Percentiles rank a stretch among this genome's conserved stretches.
Conservation (phyloP, 2,329 filamentous ascomycete species). For the Didymella exigua region DNA sequence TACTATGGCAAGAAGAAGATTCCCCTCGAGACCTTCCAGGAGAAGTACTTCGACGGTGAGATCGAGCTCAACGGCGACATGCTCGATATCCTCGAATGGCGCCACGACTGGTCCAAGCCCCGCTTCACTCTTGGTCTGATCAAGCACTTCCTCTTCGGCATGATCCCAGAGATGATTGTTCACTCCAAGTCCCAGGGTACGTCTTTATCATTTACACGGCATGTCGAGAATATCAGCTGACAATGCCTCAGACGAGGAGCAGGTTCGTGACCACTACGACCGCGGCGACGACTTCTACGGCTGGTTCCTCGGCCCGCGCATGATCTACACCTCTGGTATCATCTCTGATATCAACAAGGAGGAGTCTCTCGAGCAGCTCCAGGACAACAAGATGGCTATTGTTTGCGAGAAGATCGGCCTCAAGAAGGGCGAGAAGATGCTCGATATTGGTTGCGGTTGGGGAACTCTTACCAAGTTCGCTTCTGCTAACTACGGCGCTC, state of each 20-base stretch:
- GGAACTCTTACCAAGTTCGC: slow-evolving; percentile 94
- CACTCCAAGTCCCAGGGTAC: slow-evolving; percentile 86
- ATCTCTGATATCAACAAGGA: slow-evolving; percentile 87
- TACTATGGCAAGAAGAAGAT: slow-evolving; percentile 82
- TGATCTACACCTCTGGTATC: slow-evolving; percentile 97
- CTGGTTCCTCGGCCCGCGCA: slow-evolving; percentile 97
- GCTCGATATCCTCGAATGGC: slow-evolving; percentile 87
- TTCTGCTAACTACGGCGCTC: slow-evolving; percentile 86
- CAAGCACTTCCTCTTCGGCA: slow-evolving; percentile 84
- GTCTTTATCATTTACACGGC: slow-evolving; percentile 18
- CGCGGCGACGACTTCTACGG: slow-evolving; percentile 97
- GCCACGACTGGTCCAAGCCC: slow-evolving; percentile 97
- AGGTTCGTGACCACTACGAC: slow-evolving; percentile 97
- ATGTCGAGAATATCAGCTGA: slow-evolving; percentile 30
- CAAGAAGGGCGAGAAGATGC: slow-evolving; percentile 77
- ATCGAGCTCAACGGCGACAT: slow-evolving; percentile 95
- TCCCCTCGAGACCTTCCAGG: slow-evolving; percentile 91
- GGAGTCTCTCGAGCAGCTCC: slow-evolving; percentile 90
- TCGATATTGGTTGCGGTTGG: slow-evolving; percentile 98
- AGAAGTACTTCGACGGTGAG: slow-evolving; percentile 96
- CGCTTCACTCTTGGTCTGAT: slow-evolving; percentile 84
- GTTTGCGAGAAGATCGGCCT: slow-evolving; percentile 96
- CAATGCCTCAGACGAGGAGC: slow-evolving; percentile 77
- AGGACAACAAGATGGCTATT: slow-evolving; percentile 95
- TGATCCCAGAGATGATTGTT: slow-evolving; percentile 89